These are phyloP conservation scores for Dentipellis fragilis DNA, from an alignment of 768 basidiomycete species.

Conservation along the genomic window DNA sequence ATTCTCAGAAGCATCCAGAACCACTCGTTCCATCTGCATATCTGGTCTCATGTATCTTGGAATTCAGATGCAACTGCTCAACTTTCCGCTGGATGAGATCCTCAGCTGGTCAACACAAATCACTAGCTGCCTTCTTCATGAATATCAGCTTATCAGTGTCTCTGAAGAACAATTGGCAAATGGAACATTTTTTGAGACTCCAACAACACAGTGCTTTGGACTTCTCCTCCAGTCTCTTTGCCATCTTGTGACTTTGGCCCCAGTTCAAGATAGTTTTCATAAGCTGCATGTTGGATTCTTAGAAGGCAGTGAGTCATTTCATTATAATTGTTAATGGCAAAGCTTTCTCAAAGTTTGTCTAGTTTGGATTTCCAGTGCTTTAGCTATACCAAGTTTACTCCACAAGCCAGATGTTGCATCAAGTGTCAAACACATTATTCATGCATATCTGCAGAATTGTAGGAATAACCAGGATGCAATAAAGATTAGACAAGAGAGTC, in stretches of 20 bases:
- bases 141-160: constrained; percentile 31
- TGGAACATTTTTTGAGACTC: neutral
- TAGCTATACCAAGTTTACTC: neutral
- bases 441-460: neutral
- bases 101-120: constrained; percentile 61
- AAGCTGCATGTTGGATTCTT: neutral
- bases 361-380: neutral
- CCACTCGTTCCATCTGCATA: constrained; percentile 61
- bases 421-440: neutral
- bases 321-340: neutral
- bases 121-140: constrained; percentile 39
- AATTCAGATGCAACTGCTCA: constrained; percentile 46
- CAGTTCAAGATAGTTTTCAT: neutral
- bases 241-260: neutral
- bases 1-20: constrained; percentile 55
- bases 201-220: neutral
- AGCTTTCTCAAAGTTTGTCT: neutral
- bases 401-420: neutral
- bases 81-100: constrained; percentile 39
- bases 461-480: constrained; percentile 12
- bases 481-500: constrained; percentile 56
- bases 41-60: constrained; percentile 66
- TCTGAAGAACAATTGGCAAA: neutral
- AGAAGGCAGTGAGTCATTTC: neutral
- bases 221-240: neutral